Base-by-base conservation (phyloP, 2,329 filamentous ascomycete species). In the Xylariaceae sp. region DNA sequence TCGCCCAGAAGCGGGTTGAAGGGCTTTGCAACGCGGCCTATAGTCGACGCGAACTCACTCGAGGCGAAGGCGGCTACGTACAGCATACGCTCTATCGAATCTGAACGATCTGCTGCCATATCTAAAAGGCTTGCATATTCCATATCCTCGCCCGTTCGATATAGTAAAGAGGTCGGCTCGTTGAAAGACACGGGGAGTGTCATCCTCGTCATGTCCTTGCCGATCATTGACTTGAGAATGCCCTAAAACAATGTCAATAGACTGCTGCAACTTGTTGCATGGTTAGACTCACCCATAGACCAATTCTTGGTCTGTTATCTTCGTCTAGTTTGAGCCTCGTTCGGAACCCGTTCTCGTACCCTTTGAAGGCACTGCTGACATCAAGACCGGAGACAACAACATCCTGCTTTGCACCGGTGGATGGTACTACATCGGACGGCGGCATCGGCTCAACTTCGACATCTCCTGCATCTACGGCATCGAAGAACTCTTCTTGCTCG, bases 161-260 rank as follows among this genome's bases (percentile, higher is more conserved):
- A 95, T 7, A 99, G 82, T 12, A 99, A 79, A 5, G 95, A 98
- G 0, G 95, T 99, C 0, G 95, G 95, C 74, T 99, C 95, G 75
- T 99, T 99, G 79, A 99, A 98, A 0, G 95, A 96, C 2, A 99
- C 95, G 0, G 95, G 95, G 19, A 99, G 79, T 0, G 95, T 98
- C 93, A 99, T 99, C 79, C 96, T 98, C 40, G 95, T 98, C 95
- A 99, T 98, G 71, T 99, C 95, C 73, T 99, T 98, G 61, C 95
- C 95, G 74, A 99, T 96, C 95, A 99, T 98, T 20, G 93, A 98
- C 78, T 98, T 99, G 61, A 99, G 79, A 65, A 99, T 97, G 64
- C 89, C 89, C 93, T 97, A 62, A 23, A 45, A 40, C 12, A 53
- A 19, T 16, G 43, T 74, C 60, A 76, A 65, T 49, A 53, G 18